Base-by-base conservation (phyloP, 176 grass and related monocot genomes). In the Lolium multiflorum region DNA sequence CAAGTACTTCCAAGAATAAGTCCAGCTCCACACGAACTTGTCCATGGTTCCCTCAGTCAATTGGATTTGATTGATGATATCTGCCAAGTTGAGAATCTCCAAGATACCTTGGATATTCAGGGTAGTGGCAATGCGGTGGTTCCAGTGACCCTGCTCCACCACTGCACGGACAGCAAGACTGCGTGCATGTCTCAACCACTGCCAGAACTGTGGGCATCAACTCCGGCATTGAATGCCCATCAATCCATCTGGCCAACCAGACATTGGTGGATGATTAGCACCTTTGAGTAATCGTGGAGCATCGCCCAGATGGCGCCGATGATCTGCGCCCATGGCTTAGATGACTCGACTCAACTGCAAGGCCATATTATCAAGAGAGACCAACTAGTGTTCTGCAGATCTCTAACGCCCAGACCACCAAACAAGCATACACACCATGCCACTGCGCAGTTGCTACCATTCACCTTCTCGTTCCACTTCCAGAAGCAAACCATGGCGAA, bases 61-160 rank as follows among this genome's bases (percentile, higher is more conserved):
- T 21, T 62, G 59, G 3, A 62, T 62, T 62, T 62, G 59, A 62
- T 62, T 25, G 10, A 5, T 62, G 21, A 24, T 62, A 24, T 62
- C 59, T 62, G 59, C 59, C 59, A 62, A 62, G 59, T 62, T 62
- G 7, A 58, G 58, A 60, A 60, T 60, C 9, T 60, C 58, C 58
- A 60, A 60, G n/a, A 60, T 22, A 62, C 21, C n/a, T 62, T 62
- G 59, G 21, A 62, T 20, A 21, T 62, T 12, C 59, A 22, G n/a
- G 59, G 59, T 9, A 22, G 7, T 2, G 9, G 59, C 24, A 10
- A 62, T 24, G 59, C n/a, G 1, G 10, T 25, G n/a, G 21, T 24
- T 62, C 59, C 21, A 62, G n/a, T 62, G 21, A 62, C 59, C n/a
- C 59, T 62, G 21, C 21, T 62, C 9, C 59, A 62, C 59, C 59